Base-by-base conservation (phyloP, 2,329 filamentous ascomycete species). In the Neonectria neomacrospora region DNA sequence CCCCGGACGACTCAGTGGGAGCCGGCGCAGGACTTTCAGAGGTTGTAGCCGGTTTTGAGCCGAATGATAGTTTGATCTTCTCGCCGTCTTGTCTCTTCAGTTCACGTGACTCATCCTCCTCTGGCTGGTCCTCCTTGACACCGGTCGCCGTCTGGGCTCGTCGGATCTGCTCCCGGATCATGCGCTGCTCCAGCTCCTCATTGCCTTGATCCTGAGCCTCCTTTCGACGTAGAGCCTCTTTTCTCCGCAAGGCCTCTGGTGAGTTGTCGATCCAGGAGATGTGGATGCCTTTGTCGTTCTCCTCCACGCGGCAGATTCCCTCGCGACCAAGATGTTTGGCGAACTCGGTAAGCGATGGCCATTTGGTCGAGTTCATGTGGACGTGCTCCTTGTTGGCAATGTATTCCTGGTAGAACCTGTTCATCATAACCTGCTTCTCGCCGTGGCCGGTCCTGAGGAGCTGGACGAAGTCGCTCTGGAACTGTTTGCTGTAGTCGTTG, bases 391-490 rank as follows among this genome's bases (percentile, higher is more conserved):
- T 94, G 70, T 95, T 91, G 16, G 88, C 85, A 70, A 98, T 97
- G 73, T 97, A 96, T 37, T 94, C 90, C 76, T 98, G 93, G 79
- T 99, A 99, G 77, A 98, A 98, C 65, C 92, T 90, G 74, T 99
- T 99, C 54, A 94, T 88, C 34, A 94, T 87, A 1, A 98, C 89
- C 72, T 89, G 87, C 78, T 99, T 99, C 79, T 97, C 94, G 66
- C 94, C 93, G 73, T 99, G 96, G 0, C 90, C 88, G 0, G 94
- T 97, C 61, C 88, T 86, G 7, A 99, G 83, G 2, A 96, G 83
- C 61, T 88, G 83, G 1, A 96, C 67, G 72, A 97, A 97, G 74
- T 96, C 92, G 62, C 86, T 86, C 66, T 91, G 81, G 77, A 99
- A 99, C 70, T 97, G 88, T 64, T 87, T 87, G 77, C 88, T 92